Percentiles rank a stretch among this genome's conserved stretches.
These are phyloP conservation scores for Aspergillus piperis DNA, from an alignment of 2,329 filamentous ascomycete genomes.

Conservation along the genomic window DNA sequence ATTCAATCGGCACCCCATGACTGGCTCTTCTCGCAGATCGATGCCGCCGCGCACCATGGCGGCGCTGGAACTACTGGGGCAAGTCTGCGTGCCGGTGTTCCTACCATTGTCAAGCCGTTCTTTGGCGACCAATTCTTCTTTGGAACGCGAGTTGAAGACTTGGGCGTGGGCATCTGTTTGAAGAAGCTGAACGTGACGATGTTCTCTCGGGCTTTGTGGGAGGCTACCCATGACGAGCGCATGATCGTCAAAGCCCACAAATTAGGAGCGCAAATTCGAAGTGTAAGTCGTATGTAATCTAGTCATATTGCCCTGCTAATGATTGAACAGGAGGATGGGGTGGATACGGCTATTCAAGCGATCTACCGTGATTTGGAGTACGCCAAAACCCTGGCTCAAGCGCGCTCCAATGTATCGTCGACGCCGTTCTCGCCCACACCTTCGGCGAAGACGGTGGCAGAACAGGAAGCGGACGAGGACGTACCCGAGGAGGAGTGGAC, in stretches of 20 bases:
- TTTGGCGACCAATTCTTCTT: slow-evolving; percentile 99
- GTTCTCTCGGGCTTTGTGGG: slow-evolving; percentile 85
- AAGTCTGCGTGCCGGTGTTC: slow-evolving; percentile 83
- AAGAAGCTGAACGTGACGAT: slow-evolving; percentile 85
- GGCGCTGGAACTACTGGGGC: slow-evolving; percentile 94
- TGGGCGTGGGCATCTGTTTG: slow-evolving; percentile 87
- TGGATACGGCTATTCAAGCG: slow-evolving; percentile 84
- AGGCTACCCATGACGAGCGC: slow-evolving; percentile 82
- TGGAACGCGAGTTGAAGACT: slow-evolving; percentile 81
- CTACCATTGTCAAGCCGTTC: slow-evolving; percentile 93
- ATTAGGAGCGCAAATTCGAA: slow-evolving; percentile 83
- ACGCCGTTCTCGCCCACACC: slow-evolving; percentile 38
- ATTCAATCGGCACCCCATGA: slow-evolving; percentile 93
- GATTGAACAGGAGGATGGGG: slow-evolving; percentile 72
- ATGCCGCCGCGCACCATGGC: slow-evolving; percentile 91
- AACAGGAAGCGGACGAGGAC: slow-evolving; percentile 49
- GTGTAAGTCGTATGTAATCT: slow-evolving; percentile 56
- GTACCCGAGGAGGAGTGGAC: slow-evolving; percentile 83
- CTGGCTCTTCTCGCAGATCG: slow-evolving; percentile 92
- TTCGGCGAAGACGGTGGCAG: slow-evolving; percentile 38
- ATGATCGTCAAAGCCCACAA: slow-evolving; percentile 86
- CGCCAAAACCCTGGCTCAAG: slow-evolving; percentile 78
- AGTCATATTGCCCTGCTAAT: slow-evolving; percentile 24
- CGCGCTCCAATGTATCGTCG: slow-evolving; percentile 44
- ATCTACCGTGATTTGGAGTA: slow-evolving; percentile 96